phyloP scores from a whole-genome alignment of 768 basidiomycete genomes.

The Asterophora parasitica region DNA sequence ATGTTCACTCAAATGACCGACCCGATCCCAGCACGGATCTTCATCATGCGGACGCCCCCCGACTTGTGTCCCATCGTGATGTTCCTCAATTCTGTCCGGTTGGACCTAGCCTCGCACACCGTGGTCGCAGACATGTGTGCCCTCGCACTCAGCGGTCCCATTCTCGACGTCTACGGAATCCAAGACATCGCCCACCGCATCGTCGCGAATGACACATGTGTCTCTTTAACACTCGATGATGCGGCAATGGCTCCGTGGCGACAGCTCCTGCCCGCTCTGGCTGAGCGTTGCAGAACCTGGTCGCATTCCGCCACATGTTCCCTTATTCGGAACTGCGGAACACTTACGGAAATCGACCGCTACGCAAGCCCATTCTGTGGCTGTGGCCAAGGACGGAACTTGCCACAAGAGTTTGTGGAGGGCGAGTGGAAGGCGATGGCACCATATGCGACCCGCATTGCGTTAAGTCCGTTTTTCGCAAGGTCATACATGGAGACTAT shows the following conservation, averaged over 20 bases:
- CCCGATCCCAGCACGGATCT: constrained; percentile 1
- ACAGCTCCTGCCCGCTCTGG: constrained; percentile 43
- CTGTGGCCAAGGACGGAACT: constrained; percentile 39
- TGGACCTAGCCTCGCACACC: constrained; percentile 46
- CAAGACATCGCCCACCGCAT: too few species aligned
- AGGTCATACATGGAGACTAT: constrained; percentile 44
- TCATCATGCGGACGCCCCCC: constrained; percentile 20
- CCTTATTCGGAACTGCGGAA: constrained; percentile 25
- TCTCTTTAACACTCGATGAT: constrained; percentile 11
- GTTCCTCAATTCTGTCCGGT: constrained; percentile 40
- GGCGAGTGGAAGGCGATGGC: constrained; percentile 38
- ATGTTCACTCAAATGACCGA: background rate
- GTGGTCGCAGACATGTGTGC: constrained; percentile 46
- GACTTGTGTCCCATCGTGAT: constrained; percentile 32
- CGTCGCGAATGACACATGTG: too few species aligned
- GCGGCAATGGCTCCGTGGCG: constrained; percentile 45
- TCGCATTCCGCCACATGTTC: constrained; percentile 42
- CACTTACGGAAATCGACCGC: constrained; percentile 22
- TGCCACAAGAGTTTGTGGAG: constrained; percentile 27
- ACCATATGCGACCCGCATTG: constrained; percentile 43
- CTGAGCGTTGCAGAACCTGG: constrained; percentile 54
- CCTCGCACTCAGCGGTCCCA: constrained; percentile 27
- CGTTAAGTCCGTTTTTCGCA: constrained; percentile 50
- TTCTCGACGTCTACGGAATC: too few species aligned
- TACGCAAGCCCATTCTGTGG: constrained; percentile 41